Percentiles rank a stretch among this genome's conserved stretches.
These are phyloP conservation scores for Camellia sinensis DNA, from an alignment of 148 eudicot genomes.

Conservation along the genomic window DNA sequence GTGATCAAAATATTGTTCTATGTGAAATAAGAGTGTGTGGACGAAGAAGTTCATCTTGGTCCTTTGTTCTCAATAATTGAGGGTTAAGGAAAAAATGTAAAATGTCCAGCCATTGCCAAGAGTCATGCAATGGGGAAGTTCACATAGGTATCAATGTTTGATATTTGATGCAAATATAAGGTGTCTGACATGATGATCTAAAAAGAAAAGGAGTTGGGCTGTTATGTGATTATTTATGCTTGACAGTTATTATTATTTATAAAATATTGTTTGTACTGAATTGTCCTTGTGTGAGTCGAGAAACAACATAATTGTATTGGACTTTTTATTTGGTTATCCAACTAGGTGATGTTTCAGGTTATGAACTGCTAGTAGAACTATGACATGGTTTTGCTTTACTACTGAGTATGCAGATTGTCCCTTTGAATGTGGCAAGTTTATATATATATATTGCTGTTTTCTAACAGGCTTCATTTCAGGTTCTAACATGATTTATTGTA, in stretches of 20 bases:
- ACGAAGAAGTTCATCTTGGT: not conserved
- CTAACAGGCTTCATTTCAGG: slow-evolving; percentile 3
- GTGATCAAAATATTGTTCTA: not conserved
- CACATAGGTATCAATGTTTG: not conserved
- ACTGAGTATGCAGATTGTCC: not conserved
- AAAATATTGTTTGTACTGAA: not conserved
- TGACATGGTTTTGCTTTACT: not conserved
- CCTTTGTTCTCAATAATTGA: not conserved
- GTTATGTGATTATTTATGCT: not conserved
- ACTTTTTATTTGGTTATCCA: not conserved
- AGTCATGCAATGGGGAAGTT: not conserved
- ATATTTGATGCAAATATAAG: not conserved
- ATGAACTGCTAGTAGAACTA: not conserved
- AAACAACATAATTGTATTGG: not conserved
- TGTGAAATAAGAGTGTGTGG: not conserved
- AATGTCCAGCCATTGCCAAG: not conserved
- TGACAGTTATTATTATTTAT: not conserved
- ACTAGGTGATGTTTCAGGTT: not conserved
- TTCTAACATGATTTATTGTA: not conserved
- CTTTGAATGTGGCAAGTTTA: not conserved
- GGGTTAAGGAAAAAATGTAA: not conserved
- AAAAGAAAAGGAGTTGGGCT: not conserved
- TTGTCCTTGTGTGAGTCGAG: not conserved
- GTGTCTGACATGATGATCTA: not conserved
- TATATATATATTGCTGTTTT: not conserved